Conservation (phyloP, 768 basidiomycete genomes). For the Clitopilus passeckerianus region DNA sequence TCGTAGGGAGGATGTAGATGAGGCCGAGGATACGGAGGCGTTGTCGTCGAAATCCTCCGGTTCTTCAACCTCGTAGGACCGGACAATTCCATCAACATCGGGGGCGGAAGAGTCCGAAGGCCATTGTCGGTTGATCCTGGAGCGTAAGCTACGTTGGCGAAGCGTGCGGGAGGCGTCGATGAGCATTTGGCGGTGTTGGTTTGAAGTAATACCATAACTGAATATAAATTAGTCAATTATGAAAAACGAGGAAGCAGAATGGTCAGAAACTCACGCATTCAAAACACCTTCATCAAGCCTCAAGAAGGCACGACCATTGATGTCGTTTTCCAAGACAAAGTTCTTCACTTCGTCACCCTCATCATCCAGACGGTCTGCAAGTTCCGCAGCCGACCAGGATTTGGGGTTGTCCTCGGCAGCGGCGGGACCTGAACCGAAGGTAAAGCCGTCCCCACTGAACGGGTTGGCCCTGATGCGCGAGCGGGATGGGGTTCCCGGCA, state of each 20-base stretch:
- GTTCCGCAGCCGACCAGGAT: conserved; percentile 55
- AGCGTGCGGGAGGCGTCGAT: conserved; percentile 51
- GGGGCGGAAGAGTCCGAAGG: not conserved
- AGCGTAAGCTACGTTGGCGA: conserved; percentile 52
- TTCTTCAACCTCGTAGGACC: conserved; percentile 6
- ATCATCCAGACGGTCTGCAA: conserved; percentile 44
- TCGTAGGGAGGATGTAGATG: conserved; percentile 12
- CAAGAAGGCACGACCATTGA: conserved; percentile 57
- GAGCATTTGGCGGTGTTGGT: conserved; percentile 48
- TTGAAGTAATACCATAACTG: conserved; percentile 43
- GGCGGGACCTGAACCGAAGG: conserved; percentile 12
- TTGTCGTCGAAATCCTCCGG: conserved; percentile 9
- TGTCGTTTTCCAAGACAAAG: conserved; percentile 43
- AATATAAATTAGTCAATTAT: not conserved
- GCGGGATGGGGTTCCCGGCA: not conserved
- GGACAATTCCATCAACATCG: conserved; percentile 18
- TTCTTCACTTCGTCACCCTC: conserved; percentile 35
- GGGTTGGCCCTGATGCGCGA: conserved; percentile 2
- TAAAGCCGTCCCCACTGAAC: not conserved
- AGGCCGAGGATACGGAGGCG: conserved; percentile 14
- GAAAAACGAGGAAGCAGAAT: conserved; percentile 1
- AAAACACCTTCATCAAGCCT: conserved; percentile 60
- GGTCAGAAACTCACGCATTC: conserved; percentile 36
- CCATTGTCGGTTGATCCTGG: conserved; percentile 31
- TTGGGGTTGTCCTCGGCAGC: conserved; percentile 47